These are phyloP conservation scores for Brettanomyces sp. DNA, from an alignment of 805 yeast genomes.

Conservation along the genomic window DNA sequence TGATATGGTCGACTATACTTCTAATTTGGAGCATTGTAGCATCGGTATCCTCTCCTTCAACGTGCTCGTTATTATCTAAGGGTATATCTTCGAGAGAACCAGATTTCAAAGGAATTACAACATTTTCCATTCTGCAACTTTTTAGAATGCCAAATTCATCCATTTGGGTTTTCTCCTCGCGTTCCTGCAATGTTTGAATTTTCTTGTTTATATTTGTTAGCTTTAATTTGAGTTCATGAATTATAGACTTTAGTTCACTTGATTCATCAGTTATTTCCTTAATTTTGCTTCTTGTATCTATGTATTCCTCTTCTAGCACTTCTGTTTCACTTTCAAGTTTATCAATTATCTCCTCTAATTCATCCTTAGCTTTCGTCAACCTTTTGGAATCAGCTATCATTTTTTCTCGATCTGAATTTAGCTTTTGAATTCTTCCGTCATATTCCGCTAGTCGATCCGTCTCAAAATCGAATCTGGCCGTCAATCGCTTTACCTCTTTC, in stretches of 20 bases:
- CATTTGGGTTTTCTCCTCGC: conserved; percentile 40
- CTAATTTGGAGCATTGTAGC: conserved; percentile 15
- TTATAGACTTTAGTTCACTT: conserved; percentile 20
- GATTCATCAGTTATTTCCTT: conserved; percentile 10
- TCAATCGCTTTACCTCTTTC: conserved; percentile 51
- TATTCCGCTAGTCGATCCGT: conserved; percentile 48
- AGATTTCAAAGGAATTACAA: conserved; percentile 50
- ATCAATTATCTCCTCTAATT: conserved; percentile 26
- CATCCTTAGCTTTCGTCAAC: conserved; percentile 25
- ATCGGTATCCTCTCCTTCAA: conserved; percentile 32
- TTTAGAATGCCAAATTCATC: conserved; percentile 54
- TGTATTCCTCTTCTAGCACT: conserved; percentile 26
- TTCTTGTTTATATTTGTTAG: conserved; percentile 23
- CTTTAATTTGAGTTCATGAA: conserved; percentile 24
- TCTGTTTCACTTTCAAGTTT: conserved; percentile 32
- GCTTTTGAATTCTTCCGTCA: conserved; percentile 31
- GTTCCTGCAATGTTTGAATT: conserved; percentile 38
- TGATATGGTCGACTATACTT: background rate
- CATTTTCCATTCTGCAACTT: conserved; percentile 66
- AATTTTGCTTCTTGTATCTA: conserved; percentile 7
- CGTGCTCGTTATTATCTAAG: conserved; percentile 36
- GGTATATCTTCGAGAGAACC: conserved; percentile 57
- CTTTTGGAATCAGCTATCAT: conserved; percentile 26
- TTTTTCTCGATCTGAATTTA: conserved; percentile 30
- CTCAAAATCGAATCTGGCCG: conserved; percentile 59